Conservation (phyloP, 2,329 filamentous ascomycete species). For the Cercospora beticola region DNA sequence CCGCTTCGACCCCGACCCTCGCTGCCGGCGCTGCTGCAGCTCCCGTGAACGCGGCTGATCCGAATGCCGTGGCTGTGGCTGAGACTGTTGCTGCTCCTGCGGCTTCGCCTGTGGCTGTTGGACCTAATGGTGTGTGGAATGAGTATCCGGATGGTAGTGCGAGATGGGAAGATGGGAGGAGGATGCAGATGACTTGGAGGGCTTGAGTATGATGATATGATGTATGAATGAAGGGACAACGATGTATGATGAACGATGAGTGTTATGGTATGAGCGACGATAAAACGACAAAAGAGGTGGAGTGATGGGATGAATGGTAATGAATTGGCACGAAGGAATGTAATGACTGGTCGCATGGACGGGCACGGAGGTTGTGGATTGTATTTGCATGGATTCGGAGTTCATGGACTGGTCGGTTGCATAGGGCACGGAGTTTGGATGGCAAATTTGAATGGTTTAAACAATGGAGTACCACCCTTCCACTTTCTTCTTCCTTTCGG, state of each 20-base stretch:
- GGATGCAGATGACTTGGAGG: neutral
- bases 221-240: neutral
- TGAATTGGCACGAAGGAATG: neutral
- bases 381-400: neutral
- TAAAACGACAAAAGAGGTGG: neutral
- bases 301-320: neutral
- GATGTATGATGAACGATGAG: neutral
- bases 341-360: neutral
- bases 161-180: neutral
- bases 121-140: neutral
- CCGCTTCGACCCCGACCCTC: neutral
- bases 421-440: neutral
- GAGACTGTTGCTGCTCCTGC: neutral
- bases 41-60: neutral
- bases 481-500: neutral
- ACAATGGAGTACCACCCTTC: neutral
- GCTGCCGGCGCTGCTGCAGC: neutral
- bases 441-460: neutral
- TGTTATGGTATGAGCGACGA: neutral
- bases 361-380: neutral
- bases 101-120: neutral
- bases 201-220: neutral
- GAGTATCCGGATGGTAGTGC: neutral
- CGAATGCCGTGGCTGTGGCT: neutral
- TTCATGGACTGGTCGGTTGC: neutral